Percentiles rank a stretch among this genome's conserved stretches.
These are phyloP conservation scores for Auxenochlorella protothecoides DNA, from an alignment of 139 green algal species.

Conservation along the genomic window DNA sequence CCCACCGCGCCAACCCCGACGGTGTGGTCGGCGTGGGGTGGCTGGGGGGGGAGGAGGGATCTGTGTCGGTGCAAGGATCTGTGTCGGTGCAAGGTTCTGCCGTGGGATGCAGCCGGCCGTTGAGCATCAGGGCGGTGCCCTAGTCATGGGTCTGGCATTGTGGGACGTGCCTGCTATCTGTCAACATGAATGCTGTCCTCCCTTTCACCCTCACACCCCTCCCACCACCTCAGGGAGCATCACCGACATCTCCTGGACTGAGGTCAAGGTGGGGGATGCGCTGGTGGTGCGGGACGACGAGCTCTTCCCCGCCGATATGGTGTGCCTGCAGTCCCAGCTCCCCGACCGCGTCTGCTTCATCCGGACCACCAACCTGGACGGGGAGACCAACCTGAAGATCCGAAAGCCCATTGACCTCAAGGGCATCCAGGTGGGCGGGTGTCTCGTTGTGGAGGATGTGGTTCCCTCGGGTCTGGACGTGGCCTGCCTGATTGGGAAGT, in stretches of 20 bases:
- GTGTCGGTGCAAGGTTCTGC: too few species aligned
- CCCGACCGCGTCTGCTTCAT: constrained; percentile 54
- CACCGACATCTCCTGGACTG: constrained; percentile 33
- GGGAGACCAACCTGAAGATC: constrained; percentile 94
- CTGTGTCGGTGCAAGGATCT: too few species aligned
- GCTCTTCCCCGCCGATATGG: constrained; percentile 72
- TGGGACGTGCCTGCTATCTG: too few species aligned
- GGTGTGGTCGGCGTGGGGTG: constrained; percentile 4
- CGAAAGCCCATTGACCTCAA: constrained; percentile 38
- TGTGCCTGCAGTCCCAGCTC: constrained; percentile 54
- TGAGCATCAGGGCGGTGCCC: too few species aligned
- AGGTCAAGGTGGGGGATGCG: constrained; percentile 63
- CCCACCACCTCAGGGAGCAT: constrained; percentile 17
- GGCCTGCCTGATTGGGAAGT: too few species aligned
- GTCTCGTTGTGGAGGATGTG: neutral
- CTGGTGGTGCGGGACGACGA: constrained; percentile 63
- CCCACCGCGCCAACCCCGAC: constrained; percentile 38
- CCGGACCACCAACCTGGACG: constrained; percentile 75
- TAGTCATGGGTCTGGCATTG: too few species aligned
- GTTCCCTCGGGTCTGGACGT: neutral
- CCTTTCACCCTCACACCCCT: too few species aligned
- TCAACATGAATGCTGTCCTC: too few species aligned
- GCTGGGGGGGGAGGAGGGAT: too few species aligned
- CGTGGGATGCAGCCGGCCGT: too few species aligned
- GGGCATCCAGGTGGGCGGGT: constrained; percentile 10